Conservation (phyloP, 176 grass and related monocot genomes). For the Oryza coarctata region DNA sequence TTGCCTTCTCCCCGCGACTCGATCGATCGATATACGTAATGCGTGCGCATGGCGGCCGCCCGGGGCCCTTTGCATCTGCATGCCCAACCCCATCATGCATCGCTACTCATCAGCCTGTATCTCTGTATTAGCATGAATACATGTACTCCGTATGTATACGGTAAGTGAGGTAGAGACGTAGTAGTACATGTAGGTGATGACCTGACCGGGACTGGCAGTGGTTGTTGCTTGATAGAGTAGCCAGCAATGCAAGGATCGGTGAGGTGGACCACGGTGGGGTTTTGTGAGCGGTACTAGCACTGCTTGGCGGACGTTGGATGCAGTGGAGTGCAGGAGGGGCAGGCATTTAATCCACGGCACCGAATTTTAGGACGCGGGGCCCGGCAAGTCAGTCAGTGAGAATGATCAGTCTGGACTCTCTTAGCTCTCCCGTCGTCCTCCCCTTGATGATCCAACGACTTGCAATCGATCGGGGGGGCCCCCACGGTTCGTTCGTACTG, state of each 20-base stretch:
- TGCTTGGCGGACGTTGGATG: conserved; percentile 43
- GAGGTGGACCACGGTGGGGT: neutral
- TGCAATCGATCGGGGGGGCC: neutral
- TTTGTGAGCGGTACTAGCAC: neutral
- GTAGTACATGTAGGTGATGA: too few species aligned
- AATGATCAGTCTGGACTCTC: neutral
- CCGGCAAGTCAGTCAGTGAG: neutral
- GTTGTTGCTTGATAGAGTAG: conserved; percentile 12
- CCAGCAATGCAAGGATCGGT: neutral
- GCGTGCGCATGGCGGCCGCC: too few species aligned
- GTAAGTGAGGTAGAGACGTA: too few species aligned
- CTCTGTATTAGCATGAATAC: too few species aligned
- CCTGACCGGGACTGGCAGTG: neutral
- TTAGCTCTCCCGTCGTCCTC: too few species aligned
- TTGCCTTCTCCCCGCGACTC: too few species aligned
- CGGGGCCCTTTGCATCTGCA: too few species aligned
- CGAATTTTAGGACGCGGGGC: conserved; percentile 47
- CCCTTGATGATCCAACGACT: neutral
- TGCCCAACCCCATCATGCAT: too few species aligned
- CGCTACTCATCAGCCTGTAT: too few species aligned
- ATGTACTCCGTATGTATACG: too few species aligned
- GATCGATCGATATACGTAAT: too few species aligned
- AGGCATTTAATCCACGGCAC: conserved; percentile 35
- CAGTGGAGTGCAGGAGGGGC: conserved; percentile 13
- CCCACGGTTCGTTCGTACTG: neutral